Conservation (phyloP, 208 protist genomes). For the Leishmania braziliensis region DNA sequence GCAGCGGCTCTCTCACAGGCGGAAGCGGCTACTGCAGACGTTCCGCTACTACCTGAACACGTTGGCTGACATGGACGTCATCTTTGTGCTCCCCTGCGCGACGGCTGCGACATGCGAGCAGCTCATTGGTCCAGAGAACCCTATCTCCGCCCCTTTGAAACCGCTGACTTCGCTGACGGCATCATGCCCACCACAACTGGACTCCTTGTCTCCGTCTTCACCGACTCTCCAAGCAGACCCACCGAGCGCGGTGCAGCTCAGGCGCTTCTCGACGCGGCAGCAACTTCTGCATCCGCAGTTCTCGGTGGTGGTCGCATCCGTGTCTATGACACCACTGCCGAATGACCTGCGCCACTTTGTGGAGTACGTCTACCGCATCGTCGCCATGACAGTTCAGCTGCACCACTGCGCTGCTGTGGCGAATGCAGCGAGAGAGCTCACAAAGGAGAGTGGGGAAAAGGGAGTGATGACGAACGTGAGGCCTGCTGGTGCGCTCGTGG, state of each 20-base stretch:
- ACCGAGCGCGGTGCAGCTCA: conserved; percentile 22
- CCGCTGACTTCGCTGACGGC: neutral
- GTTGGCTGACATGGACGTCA: conserved; percentile 60
- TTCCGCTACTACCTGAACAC: conserved; percentile 69
- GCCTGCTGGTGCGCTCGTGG: neutral
- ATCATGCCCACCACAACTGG: neutral
- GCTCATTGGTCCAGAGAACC: conserved; percentile 22
- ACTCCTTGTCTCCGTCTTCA: conserved; percentile 20
- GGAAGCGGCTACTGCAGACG: conserved; percentile 30
- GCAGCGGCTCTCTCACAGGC: conserved; percentile 8
- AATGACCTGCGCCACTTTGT: conserved; percentile 55
- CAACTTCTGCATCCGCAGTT: conserved; percentile 43
- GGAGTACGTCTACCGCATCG: conserved; percentile 48
- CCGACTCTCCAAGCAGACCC: conserved; percentile 15
- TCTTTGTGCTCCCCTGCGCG: conserved; percentile 62
- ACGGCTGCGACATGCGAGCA: conserved; percentile 17
- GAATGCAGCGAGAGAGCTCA: neutral
- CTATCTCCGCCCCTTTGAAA: neutral
- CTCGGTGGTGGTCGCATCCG: conserved; percentile 21
- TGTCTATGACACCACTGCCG: conserved; percentile 33
- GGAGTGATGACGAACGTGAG: neutral
- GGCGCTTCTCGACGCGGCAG: conserved; percentile 7
- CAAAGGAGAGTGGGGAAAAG: neutral
- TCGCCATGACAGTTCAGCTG: conserved; percentile 49
- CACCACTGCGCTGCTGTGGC: conserved; percentile 11